Evolutionary conservation across 768 basidiomycete genomes (phyloP).

Genomic region (Suillus discolor): DNA sequence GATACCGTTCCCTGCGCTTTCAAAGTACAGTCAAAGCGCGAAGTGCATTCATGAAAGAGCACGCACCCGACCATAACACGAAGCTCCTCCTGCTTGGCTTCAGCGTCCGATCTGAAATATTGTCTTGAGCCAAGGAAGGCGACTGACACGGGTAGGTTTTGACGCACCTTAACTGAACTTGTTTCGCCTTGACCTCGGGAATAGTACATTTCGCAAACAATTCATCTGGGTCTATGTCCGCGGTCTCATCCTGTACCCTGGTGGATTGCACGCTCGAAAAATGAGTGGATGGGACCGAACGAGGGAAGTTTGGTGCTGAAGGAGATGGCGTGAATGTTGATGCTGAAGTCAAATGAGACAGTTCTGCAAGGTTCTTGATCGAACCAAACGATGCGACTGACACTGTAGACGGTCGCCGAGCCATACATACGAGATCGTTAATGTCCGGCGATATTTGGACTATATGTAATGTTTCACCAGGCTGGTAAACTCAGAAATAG

Average conservation of each 20-base stretch:
- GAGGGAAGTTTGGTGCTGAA: constrained; percentile 14
- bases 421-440: constrained; percentile 30
- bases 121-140: constrained; percentile 11
- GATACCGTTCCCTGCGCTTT: constrained; percentile 86
- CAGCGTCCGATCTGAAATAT: constrained; percentile 66
- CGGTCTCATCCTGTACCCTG: constrained; percentile 21
- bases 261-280: constrained; percentile 9
- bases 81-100: constrained; percentile 86
- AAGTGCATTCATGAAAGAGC: constrained; percentile 7
- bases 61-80: constrained; percentile 93
- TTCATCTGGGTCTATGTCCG: constrained; percentile 64
- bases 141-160: constrained; percentile 5
- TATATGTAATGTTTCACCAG: constrained; percentile 4
- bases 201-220: constrained; percentile 74
- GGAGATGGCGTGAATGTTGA: constrained; percentile 11
- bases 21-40: constrained; percentile 41
- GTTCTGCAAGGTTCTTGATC: constrained; percentile 16
- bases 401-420: constrained; percentile 39
- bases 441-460: neutral
- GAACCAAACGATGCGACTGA: constrained; percentile 33
- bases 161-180: constrained; percentile 67
- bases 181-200: constrained; percentile 65
- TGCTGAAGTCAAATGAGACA: constrained; percentile 10
- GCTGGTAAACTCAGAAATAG: neutral
- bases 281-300: constrained; percentile 16